phyloP scores from a whole-genome alignment of 1,139 yeast genomes.

The Meyerozyma sp. region DNA sequence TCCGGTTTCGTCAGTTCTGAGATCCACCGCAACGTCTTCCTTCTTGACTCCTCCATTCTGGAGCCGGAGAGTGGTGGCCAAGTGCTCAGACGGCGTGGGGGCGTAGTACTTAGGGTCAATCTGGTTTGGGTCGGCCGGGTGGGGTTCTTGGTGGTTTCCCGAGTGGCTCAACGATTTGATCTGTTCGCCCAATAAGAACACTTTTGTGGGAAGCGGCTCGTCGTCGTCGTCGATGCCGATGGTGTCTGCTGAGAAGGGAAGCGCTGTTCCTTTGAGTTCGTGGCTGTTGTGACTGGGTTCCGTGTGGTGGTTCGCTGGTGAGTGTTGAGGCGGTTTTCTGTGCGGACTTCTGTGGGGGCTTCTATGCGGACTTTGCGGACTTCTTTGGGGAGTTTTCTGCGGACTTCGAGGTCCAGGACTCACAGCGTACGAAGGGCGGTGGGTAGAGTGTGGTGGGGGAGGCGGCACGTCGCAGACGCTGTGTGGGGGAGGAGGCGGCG shows the following conservation, averaged over 20 bases:
- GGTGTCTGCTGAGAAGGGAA: constrained; percentile 44
- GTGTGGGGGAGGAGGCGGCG: constrained; percentile 16
- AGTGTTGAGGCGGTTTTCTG: constrained; percentile 17
- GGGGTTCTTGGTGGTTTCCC: constrained; percentile 10
- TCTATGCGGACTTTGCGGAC: too few species aligned
- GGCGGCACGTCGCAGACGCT: constrained; percentile 3
- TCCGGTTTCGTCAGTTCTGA: constrained; percentile 15
- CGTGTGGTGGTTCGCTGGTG: too few species aligned
- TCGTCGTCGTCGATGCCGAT: constrained; percentile 31
- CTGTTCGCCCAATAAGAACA: constrained; percentile 30
- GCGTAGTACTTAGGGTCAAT: constrained; percentile 43
- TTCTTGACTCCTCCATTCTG: constrained; percentile 16
- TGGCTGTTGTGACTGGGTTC: background rate
- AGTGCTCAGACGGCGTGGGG: constrained; percentile 42
- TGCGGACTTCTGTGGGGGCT: too few species aligned
- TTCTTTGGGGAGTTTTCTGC: too few species aligned
- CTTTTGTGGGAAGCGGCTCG: constrained; percentile 28
- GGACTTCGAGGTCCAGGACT: too few species aligned
- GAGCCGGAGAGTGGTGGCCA: constrained; percentile 18
- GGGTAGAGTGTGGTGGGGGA: constrained; percentile 5
- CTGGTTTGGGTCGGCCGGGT: constrained; percentile 25
- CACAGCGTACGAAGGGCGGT: constrained; percentile 7
- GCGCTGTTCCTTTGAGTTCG: constrained; percentile 12
- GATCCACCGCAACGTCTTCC: constrained; percentile 17
- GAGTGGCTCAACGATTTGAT: constrained; percentile 23